phyloP scores from a whole-genome alignment of 176 grass and related monocot genomes.

The Elaeis guineensis region DNA sequence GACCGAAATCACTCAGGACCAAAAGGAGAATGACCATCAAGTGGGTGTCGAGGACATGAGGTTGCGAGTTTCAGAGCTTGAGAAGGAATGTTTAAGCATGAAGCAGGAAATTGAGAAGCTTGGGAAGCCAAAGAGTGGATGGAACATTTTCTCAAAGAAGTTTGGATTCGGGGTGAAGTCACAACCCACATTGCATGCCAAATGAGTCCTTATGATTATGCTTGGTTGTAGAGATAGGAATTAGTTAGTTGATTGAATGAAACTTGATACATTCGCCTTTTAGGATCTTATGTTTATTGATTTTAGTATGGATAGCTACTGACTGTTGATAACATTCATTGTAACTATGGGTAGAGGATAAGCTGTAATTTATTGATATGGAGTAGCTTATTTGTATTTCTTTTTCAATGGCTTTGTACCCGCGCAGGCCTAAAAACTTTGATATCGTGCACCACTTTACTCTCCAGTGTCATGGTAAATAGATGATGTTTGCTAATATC shows the following conservation, averaged over 20 bases:
- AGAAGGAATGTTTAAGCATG: conserved; percentile 61
- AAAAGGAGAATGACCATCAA: not conserved
- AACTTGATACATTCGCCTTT: not conserved
- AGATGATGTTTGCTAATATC: too few species aligned
- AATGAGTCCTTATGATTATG: conserved; percentile 5
- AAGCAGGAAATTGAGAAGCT: conserved; percentile 60
- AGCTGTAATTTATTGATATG: too few species aligned
- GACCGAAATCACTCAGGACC: conserved; percentile 7
- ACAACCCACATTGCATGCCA: conserved; percentile 29
- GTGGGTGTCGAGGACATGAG: conserved; percentile 35
- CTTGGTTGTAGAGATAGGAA: too few species aligned
- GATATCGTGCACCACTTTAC: too few species aligned
- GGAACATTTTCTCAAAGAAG: conserved; percentile 45
- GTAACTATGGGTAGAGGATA: too few species aligned
- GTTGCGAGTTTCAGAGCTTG: conserved; percentile 44
- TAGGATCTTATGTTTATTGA: too few species aligned
- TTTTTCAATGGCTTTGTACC: too few species aligned
- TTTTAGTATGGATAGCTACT: too few species aligned
- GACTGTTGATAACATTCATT: too few species aligned
- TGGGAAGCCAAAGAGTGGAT: conserved; percentile 47
- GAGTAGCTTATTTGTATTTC: too few species aligned
- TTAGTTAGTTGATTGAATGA: not conserved
- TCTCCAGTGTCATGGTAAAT: too few species aligned
- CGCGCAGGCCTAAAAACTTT: too few species aligned
- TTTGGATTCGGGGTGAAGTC: conserved; percentile 45